phyloP scores from a whole-genome alignment of 768 basidiomycete genomes.

The Leccinum sublutescens region DNA sequence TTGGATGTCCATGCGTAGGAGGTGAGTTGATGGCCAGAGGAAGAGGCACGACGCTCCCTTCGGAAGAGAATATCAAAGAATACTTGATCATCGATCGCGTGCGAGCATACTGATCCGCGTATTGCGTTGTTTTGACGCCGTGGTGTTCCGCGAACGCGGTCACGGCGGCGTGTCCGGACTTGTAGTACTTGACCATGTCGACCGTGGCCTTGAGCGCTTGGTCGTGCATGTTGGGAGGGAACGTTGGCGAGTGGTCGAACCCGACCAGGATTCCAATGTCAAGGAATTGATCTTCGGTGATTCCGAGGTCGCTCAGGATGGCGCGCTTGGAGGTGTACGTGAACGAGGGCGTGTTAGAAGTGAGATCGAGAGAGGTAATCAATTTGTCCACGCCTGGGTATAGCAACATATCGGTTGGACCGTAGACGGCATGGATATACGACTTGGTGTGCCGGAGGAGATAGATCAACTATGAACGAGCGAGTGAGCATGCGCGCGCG shows the following conservation, averaged over 20 bases:
- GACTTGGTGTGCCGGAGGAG: slow-evolving; percentile 89
- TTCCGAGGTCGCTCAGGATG: slow-evolving; percentile 61
- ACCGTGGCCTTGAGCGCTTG: slow-evolving; percentile 81
- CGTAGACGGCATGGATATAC: slow-evolving; percentile 93
- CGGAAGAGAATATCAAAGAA: slow-evolving; percentile 85
- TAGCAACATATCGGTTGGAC: slow-evolving; percentile 84
- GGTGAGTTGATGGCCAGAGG: slow-evolving; percentile 64
- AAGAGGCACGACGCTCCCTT: slow-evolving; percentile 78
- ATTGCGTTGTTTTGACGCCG: slow-evolving; percentile 74
- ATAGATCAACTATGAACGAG: slow-evolving; percentile 75
- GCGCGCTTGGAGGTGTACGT: slow-evolving; percentile 79
- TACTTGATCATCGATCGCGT: slow-evolving; percentile 91
- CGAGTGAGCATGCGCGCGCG: slow-evolving; percentile 5
- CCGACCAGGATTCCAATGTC: slow-evolving; percentile 93
- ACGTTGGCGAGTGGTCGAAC: slow-evolving; percentile 75
- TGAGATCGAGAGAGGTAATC: slow-evolving; percentile 84
- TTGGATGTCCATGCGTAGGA: slow-evolving; percentile 47
- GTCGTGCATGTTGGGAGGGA: slow-evolving; percentile 81
- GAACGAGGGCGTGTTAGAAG: slow-evolving; percentile 66
- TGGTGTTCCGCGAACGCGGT: slow-evolving; percentile 77
- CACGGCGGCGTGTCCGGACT: slow-evolving; percentile 81
- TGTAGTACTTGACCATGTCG: slow-evolving; percentile 92
- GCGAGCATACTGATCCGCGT: slow-evolving; percentile 83
- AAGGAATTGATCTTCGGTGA: slow-evolving; percentile 89
- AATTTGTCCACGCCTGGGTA: slow-evolving; percentile 88